Evolutionary conservation across 1,284 basidiomycete species (phyloP).

Genomic region (Leccinum griseonigrum): DNA sequence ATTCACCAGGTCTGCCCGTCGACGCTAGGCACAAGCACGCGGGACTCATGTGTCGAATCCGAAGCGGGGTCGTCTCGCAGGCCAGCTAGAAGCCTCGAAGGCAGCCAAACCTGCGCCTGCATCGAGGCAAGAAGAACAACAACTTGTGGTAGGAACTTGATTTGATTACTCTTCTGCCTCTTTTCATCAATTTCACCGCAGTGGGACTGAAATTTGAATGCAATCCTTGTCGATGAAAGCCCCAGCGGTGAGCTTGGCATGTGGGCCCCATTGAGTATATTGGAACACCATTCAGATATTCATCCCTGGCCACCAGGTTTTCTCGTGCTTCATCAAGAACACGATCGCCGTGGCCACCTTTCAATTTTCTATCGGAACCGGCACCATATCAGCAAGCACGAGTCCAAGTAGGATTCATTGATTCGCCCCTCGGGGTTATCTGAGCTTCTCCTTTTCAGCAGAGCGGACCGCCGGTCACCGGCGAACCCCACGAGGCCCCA

Average conservation of each 20-base stretch:
- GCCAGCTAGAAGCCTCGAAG: slow-evolving; percentile 51
- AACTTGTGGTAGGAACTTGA: slow-evolving; percentile 54
- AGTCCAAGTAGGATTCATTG: slow-evolving; percentile 28
- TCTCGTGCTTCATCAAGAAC: slow-evolving; percentile 32
- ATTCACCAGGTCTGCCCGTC: slow-evolving; percentile 18
- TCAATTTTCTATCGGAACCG: slow-evolving; percentile 35
- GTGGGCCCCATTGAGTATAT: slow-evolving; percentile 15
- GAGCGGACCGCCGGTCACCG: slow-evolving; percentile 21
- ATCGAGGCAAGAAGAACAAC: slow-evolving; percentile 47
- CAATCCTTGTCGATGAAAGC: slow-evolving; percentile 21
- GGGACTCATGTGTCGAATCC: slow-evolving; percentile 63
- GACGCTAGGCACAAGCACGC: slow-evolving; percentile 49
- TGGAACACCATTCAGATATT: slow-evolving; percentile 18
- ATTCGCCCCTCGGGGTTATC: slow-evolving; percentile 34
- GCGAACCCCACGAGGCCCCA: slow-evolving; percentile 29
- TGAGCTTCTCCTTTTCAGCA: slow-evolving; percentile 17
- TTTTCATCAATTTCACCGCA: slow-evolving; percentile 29
- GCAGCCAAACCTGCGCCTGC: slow-evolving; percentile 46
- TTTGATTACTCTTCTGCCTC: slow-evolving; percentile 13
- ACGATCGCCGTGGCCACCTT: slow-evolving; percentile 32
- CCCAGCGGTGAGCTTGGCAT: slow-evolving; percentile 24
- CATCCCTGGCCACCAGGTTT: slow-evolving; percentile 34
- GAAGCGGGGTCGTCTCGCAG: slow-evolving; percentile 60
- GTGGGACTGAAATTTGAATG: slow-evolving; percentile 31
- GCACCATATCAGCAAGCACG: slow-evolving; percentile 24